Percentiles rank a stretch among this genome's conserved stretches.
These are phyloP conservation scores for Pseudopyricularia cyperi DNA, from an alignment of 2,329 filamentous ascomycete genomes.

Conservation along the genomic window DNA sequence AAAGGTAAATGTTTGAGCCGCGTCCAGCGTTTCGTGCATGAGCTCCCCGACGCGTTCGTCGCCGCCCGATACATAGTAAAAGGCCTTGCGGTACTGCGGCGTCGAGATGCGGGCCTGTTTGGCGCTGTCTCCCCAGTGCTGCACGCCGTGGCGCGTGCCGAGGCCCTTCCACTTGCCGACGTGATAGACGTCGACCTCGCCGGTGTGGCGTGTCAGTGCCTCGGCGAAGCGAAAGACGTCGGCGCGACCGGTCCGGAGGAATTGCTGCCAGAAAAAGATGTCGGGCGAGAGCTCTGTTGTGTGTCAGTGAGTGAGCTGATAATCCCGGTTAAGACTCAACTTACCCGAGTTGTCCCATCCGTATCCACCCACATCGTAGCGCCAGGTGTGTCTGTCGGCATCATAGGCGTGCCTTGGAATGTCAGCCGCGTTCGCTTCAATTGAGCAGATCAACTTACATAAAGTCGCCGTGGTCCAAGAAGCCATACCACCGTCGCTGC, in stretches of 20 bases:
- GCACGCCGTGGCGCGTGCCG: slow-evolving; percentile 49
- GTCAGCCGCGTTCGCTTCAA: neutral
- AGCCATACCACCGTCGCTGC: slow-evolving; percentile 48
- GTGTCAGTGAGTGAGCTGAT: neutral
- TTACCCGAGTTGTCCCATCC: slow-evolving; percentile 46
- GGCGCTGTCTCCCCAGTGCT: slow-evolving; percentile 46
- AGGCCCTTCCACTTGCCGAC: slow-evolving; percentile 43
- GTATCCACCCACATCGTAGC: slow-evolving; percentile 50
- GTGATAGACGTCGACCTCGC: slow-evolving; percentile 51
- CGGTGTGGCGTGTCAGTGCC: slow-evolving; percentile 42
- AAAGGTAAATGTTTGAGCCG: slow-evolving; percentile 35
- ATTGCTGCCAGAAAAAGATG: slow-evolving; percentile 50
- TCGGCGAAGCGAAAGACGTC: slow-evolving; percentile 48
- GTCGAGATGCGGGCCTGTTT: slow-evolving; percentile 51
- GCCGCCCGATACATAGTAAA: slow-evolving; percentile 42
- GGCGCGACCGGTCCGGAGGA: slow-evolving; percentile 42
- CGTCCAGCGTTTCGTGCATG: slow-evolving; percentile 34
- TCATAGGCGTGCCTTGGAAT: slow-evolving; percentile 41
- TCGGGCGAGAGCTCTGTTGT: slow-evolving; percentile 42
- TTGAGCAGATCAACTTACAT: slow-evolving; percentile 17
- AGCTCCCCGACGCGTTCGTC: slow-evolving; percentile 45
- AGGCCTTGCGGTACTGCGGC: slow-evolving; percentile 41
- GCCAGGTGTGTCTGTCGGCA: slow-evolving; percentile 42
- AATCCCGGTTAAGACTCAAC: neutral
- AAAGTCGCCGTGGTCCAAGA: slow-evolving; percentile 49